phyloP scores from a whole-genome alignment of 768 basidiomycete species.

The Suillus plorans region DNA sequence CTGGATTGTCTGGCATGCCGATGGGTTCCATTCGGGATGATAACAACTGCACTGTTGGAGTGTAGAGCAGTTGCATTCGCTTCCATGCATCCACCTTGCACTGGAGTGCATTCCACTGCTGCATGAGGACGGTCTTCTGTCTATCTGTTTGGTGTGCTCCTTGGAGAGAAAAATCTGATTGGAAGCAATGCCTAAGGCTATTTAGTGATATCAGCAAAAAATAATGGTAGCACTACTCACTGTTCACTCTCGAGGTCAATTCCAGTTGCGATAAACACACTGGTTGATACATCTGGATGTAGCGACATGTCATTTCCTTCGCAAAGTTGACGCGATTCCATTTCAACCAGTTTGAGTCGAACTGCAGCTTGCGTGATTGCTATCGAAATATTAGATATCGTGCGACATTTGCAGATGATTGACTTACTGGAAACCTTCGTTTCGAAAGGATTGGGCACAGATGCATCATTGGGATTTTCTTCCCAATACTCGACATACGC shows the following conservation, averaged over 20 bases:
- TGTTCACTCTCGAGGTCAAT: background rate
- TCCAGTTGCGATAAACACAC: background rate
- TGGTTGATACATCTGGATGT: background rate
- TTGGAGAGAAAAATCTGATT: slow-evolving; percentile 1
- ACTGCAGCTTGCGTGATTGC: background rate
- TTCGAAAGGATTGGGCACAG: background rate
- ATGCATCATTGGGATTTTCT: background rate
- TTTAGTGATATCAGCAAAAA: background rate
- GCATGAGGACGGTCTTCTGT: slow-evolving; percentile 26
- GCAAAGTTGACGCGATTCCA: background rate
- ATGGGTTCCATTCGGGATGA: background rate
- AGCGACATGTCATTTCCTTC: background rate
- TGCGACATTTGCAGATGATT: too few species aligned
- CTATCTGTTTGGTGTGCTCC: slow-evolving; percentile 24
- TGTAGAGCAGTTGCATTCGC: slow-evolving; percentile 16
- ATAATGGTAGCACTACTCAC: background rate
- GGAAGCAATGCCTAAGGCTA: background rate
- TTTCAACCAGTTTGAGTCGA: background rate
- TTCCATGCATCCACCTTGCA: slow-evolving; percentile 30
- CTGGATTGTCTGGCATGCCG: background rate
- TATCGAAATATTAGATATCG: background rate
- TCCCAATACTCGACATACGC: background rate
- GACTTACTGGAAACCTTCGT: too few species aligned
- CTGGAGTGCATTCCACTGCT: slow-evolving; percentile 19
- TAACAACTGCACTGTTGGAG: background rate